phyloP scores from a whole-genome alignment of 108 stramenopile species.

The Chaetoceros muelleri region DNA sequence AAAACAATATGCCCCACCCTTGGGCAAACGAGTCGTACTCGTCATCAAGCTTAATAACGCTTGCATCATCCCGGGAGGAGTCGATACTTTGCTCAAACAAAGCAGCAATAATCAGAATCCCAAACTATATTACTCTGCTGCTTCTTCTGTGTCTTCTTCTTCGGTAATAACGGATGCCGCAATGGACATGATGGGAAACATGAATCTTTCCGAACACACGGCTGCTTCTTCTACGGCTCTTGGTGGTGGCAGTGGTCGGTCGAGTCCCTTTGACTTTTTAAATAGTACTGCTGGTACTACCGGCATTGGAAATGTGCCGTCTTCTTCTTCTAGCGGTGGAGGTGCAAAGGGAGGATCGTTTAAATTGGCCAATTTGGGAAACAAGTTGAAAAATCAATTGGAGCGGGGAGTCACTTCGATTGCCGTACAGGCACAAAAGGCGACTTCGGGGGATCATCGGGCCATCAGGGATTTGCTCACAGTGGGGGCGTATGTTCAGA shows the following conservation, averaged over 20 bases:
- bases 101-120: conserved; percentile 1
- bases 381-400: background rate
- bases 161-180: conserved; percentile 3
- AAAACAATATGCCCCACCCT: conserved; percentile 19
- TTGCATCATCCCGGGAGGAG: conserved; percentile 44
- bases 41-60: conserved; percentile 32
- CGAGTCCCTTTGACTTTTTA: conserved; percentile 4
- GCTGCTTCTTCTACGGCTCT: background rate
- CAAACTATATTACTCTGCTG: background rate
- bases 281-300: background rate
- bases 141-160: background rate
- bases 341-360: background rate
- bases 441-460: background rate
- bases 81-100: conserved; percentile 49
- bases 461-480: background rate
- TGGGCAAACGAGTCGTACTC: conserved; percentile 37
- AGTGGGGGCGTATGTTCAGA: background rate
- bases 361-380: background rate
- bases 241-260: background rate
- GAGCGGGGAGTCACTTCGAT: background rate
- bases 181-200: background rate
- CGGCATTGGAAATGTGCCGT: background rate
- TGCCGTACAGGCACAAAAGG: conserved; percentile 1
- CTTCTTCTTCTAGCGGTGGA: conserved; percentile 2
- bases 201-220: background rate